Base-by-base conservation (phyloP, 2,329 filamentous ascomycete species). In the Neonectria sp. region DNA sequence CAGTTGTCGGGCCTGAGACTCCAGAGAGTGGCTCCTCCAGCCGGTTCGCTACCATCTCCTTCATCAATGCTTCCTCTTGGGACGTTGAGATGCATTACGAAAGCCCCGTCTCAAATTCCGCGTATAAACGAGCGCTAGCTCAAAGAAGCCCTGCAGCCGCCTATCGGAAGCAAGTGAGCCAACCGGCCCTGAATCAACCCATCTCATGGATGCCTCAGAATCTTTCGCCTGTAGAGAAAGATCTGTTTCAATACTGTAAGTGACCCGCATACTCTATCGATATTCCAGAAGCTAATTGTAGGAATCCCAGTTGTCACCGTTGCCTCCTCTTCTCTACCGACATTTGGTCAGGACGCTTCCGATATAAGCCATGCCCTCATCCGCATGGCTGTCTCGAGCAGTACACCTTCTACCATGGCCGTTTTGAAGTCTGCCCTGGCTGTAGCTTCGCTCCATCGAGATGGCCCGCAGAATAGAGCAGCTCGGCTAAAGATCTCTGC, bases 161-260 rank as follows among this genome's bases (percentile, higher is more conserved):
- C 6, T 0, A 48, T 0, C 12, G 3, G 25, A 11, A 5, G 1
- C 12, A 13, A 4, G 9, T 17, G 1, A 7, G 24, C 2, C 17
- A 27, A 0, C 35, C 52, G 2, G 17, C 55, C 6, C 48, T 52
- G 2, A 48, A 13, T 1, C 12, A 27, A 1, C 49, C 60, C 2
- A 6, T 11, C 2, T 24, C 45, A 1, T 56, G 45, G 37, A 17
- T 35, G 5, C 17, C 37, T 17, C 5, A 29, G 4, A 43, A 48
- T n/a, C 7, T 82, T 74, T n/a, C 79, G 1, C 2, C 27, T 0
- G 6, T 17, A 0, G 70, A 75, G 4, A 64, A 31, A 51, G 49
- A 15, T 0, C 21, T 70, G 6, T 62, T 75, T 5, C 68, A 75
- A 13, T 75, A 75, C 7, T 75, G 73, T 74, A 11, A 55, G 70